These are phyloP conservation scores for Schwanniomyces vanrijiae DNA, from an alignment of 805 yeast genomes.

Conservation along the genomic window DNA sequence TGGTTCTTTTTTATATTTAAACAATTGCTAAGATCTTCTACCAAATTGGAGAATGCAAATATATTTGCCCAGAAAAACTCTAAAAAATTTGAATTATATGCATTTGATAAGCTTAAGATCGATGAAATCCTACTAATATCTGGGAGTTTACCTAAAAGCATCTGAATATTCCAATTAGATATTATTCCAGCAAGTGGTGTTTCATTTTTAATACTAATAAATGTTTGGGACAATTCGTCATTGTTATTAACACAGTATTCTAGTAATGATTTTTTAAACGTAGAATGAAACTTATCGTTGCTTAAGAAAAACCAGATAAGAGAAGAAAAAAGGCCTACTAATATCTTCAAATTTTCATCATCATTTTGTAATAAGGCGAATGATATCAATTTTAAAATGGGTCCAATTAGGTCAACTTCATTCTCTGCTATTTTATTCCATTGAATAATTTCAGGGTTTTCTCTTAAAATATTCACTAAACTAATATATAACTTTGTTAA, in stretches of 20 bases:
- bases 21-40: background rate
- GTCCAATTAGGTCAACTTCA: constrained; percentile 6
- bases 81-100: background rate
- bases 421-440: background rate
- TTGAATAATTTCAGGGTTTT: background rate
- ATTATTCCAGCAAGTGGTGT: background rate
- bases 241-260: background rate
- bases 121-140: background rate
- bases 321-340: constrained; percentile 5
- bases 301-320: constrained; percentile 10
- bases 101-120: background rate
- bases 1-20: background rate
- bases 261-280: background rate
- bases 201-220: background rate
- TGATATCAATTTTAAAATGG: constrained; percentile 4
- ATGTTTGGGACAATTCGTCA: background rate
- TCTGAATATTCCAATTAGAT: background rate
- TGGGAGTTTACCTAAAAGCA: background rate
- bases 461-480: background rate
- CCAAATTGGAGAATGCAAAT: background rate
- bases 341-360: constrained; percentile 1
- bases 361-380: background rate
- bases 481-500: background rate
- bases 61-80: background rate
- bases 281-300: constrained; percentile 1